These are phyloP conservation scores for Globisporangium okanoganense DNA, from an alignment of 352 stramenopile genomes.

Conservation along the genomic window DNA sequence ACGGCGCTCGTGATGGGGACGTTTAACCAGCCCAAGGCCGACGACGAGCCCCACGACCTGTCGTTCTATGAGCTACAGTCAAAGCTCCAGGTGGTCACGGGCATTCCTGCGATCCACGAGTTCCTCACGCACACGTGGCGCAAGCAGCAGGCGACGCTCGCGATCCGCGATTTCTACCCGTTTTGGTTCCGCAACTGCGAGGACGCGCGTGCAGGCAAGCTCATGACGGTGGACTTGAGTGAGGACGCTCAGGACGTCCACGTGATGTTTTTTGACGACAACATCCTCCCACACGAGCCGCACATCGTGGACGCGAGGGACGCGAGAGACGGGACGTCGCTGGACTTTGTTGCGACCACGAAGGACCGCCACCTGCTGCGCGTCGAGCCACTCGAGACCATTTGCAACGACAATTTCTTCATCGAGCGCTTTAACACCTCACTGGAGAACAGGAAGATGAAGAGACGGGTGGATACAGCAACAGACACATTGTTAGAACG, in stretches of 20 bases:
- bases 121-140: conserved; percentile 52
- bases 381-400: conserved; percentile 63
- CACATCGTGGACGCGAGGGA: conserved; percentile 68
- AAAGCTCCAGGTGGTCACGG: conserved; percentile 27
- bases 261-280: conserved; percentile 80
- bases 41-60: conserved; percentile 14
- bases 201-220: conserved; percentile 46
- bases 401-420: conserved; percentile 49
- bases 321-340: conserved; percentile 18
- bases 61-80: conserved; percentile 32
- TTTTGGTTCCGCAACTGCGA: conserved; percentile 63
- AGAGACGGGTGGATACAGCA: conserved; percentile 5
- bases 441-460: conserved; percentile 14
- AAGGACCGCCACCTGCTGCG: conserved; percentile 52
- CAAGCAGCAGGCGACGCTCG: conserved; percentile 48
- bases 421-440: conserved; percentile 41
- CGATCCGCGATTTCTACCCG: conserved; percentile 74
- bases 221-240: conserved; percentile 39
- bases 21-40: conserved; percentile 48
- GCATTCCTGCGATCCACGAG: conserved; percentile 43
- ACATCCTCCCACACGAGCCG: conserved; percentile 58
- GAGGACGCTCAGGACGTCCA: conserved; percentile 30
- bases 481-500: background rate
- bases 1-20: conserved; percentile 71
- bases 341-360: conserved; percentile 31